Evolutionary conservation across 441 rosid genomes (phyloP).

Genomic region (Corymbia citriodora): DNA sequence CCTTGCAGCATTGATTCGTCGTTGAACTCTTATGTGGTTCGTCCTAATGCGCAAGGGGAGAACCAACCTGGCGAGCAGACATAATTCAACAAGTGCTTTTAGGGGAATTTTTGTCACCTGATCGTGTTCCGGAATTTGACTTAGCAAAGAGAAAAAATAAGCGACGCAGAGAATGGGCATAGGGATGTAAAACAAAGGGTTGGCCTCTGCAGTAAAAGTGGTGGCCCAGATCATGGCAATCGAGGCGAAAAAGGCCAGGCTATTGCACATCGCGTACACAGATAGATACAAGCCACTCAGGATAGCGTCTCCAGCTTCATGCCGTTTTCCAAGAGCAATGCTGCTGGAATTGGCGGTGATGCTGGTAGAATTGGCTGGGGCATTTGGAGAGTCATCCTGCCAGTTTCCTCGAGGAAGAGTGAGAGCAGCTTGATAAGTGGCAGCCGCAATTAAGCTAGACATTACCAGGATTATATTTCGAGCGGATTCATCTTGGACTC

Average conservation of each 20-base stretch:
- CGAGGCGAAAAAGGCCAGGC: background rate
- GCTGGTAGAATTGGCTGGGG: rapidly evolving
- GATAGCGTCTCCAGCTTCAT: background rate
- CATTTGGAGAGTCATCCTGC: background rate
- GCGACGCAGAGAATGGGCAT: background rate
- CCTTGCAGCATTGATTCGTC: rapidly evolving
- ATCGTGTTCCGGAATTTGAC: background rate
- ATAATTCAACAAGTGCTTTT: background rate
- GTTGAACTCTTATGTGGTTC: rapidly evolving
- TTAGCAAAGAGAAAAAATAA: rapidly evolving
- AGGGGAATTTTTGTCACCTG: background rate
- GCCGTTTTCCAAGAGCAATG: background rate
- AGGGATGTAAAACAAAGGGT: background rate
- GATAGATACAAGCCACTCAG: rapidly evolving
- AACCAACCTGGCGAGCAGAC: background rate
- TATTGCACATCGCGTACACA: background rate
- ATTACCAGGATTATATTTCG: background rate
- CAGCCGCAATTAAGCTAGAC: background rate
- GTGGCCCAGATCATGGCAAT: background rate
- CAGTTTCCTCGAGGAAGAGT: background rate
- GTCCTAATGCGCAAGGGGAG: background rate
- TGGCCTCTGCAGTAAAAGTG: background rate
- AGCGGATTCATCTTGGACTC: background rate
- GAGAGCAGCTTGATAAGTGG: background rate
- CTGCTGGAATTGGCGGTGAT: background rate